Evolutionary conservation across 495 filamentous ascomycete genomes (phyloP), one percentile per base, ranked within the genome.

Genomic region (Cercophora samala): DNA sequence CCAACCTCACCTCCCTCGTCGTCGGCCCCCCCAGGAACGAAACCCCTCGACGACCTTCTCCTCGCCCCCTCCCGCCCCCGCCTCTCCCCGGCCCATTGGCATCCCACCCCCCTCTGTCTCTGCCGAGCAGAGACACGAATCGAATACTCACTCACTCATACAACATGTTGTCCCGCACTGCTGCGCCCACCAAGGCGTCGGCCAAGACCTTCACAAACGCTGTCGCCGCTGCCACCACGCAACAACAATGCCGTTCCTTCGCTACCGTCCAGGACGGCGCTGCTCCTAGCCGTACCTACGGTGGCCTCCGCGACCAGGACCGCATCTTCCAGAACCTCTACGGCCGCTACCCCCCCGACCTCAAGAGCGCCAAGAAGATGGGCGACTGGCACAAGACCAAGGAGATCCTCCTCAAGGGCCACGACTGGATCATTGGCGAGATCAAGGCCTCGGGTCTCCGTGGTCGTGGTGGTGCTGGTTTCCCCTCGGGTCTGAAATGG

Each of bases 351-450:
- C 91, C 91, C 29, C 83, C 91, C 56, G 93, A 97, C 82, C 80
- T 99, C 64, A 93, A 94, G 84, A 89, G 85, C 68, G 92, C 95
- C n/a, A 92, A 90, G 91, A 97, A 96, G 82, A 96, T 94, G 84
- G 95, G 95, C 72, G 96, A 99, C 79, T 99, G 95, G 95, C 86
- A 99, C 82, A 96, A 94, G 84, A 99, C 95, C 60, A 99, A 99
- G 85, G 95, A 99, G 79, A 99, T 99, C 58, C 77, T 99, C 62
- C 78, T 91, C 69, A 98, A 99, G 84, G 95, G 95, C 62, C 89
- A 99, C 80, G 95, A 99, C 74, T 99, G 95, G 95, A 95, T 99
- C 74, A 97, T 99, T 70, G 87, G 88, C 63, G 95, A 99, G 79
- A 88, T 99, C 80, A 99, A 97, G 84, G 87, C 92, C 11, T 99